Conservation (phyloP, 257 asterid genomes). For the Perilla frutescens region DNA sequence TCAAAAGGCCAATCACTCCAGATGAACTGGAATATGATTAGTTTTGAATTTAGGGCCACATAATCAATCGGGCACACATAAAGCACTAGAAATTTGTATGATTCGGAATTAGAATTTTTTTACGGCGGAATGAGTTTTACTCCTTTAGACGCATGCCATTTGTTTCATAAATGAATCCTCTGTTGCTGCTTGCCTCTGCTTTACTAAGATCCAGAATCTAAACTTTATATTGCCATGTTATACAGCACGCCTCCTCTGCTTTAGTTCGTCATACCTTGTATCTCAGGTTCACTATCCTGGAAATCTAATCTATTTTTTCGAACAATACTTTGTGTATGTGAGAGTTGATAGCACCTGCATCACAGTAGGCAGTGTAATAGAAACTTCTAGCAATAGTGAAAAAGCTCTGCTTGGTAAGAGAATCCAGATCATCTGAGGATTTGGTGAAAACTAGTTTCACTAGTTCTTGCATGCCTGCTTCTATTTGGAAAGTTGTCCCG, state of each 20-base stretch:
- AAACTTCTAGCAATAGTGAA: slow-evolving; percentile 52
- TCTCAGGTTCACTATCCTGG: no score
- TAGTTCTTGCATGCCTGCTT: slow-evolving; percentile 25
- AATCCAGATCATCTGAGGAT: slow-evolving; percentile 41
- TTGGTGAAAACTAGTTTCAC: slow-evolving; percentile 53
- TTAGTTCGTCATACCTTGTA: no score
- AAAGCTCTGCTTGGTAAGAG: slow-evolving; percentile 51
- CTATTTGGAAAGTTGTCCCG: slow-evolving; percentile 48
- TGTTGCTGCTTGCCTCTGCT: no score
- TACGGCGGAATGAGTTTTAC: no score
- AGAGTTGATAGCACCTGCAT: slow-evolving; percentile 37
- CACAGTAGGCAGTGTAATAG: no score
- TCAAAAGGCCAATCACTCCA: slow-evolving; percentile 87
- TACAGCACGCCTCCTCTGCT: no score
- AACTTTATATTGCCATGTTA: no score
- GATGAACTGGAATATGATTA: slow-evolving; percentile 97
- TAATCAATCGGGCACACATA: slow-evolving; percentile 27
- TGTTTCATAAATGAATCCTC: no score
- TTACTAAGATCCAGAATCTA: no score
- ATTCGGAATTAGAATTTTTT: no score
- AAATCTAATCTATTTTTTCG: slow-evolving; percentile 44
- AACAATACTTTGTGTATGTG: slow-evolving; percentile 73
- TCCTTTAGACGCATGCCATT: no score
- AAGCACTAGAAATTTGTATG: no score
- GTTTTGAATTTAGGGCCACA: slow-evolving; percentile 26